These are phyloP conservation scores for Fusarium anguioides DNA, from an alignment of 2,329 filamentous ascomycete genomes.

Conservation along the genomic window DNA sequence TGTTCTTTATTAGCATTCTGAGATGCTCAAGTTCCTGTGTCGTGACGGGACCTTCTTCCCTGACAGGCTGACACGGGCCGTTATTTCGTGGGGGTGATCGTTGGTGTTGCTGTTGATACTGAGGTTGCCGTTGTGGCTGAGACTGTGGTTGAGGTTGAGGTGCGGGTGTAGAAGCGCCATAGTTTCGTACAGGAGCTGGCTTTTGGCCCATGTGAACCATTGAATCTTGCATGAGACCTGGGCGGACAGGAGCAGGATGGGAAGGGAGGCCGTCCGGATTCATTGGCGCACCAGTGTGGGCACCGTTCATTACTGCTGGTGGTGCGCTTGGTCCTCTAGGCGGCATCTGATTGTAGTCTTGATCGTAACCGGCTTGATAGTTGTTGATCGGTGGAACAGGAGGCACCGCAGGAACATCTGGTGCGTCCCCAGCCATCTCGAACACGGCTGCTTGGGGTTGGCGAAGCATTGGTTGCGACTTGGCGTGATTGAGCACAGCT, in stretches of 20 bases:
- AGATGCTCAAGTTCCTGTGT: slow-evolving; percentile 81
- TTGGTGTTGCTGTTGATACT: slow-evolving; percentile 48
- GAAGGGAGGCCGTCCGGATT: slow-evolving; percentile 63
- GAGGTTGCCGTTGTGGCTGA: slow-evolving; percentile 46
- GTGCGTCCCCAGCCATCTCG: slow-evolving; percentile 75
- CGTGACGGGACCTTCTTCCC: slow-evolving; percentile 70
- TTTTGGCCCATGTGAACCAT: slow-evolving; percentile 66
- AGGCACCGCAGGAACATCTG: slow-evolving; percentile 64
- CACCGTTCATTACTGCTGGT: slow-evolving; percentile 28
- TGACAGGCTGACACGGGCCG: slow-evolving; percentile 42
- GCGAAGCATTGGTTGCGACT: slow-evolving; percentile 74
- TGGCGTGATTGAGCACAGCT: slow-evolving; percentile 68
- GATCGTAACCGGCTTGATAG: slow-evolving; percentile 47
- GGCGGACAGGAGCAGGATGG: slow-evolving; percentile 71
- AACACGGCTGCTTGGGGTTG: slow-evolving; percentile 76
- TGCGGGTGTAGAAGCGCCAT: slow-evolving; percentile 59
- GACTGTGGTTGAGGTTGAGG: slow-evolving; percentile 35
- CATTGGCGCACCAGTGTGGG: slow-evolving; percentile 26
- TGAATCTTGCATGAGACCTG: slow-evolving; percentile 70
- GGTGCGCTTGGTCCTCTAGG: slow-evolving; percentile 49
- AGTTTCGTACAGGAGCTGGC: slow-evolving; percentile 69
- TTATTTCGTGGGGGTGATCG: slow-evolving; percentile 45
- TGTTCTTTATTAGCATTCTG: slow-evolving; percentile 74
- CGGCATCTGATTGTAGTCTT: slow-evolving; percentile 42
- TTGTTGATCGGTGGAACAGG: slow-evolving; percentile 38